These are phyloP conservation scores for Stephania yunnanensis DNA, from an alignment of 164 flowering plant genomes.

Conservation along the genomic window DNA sequence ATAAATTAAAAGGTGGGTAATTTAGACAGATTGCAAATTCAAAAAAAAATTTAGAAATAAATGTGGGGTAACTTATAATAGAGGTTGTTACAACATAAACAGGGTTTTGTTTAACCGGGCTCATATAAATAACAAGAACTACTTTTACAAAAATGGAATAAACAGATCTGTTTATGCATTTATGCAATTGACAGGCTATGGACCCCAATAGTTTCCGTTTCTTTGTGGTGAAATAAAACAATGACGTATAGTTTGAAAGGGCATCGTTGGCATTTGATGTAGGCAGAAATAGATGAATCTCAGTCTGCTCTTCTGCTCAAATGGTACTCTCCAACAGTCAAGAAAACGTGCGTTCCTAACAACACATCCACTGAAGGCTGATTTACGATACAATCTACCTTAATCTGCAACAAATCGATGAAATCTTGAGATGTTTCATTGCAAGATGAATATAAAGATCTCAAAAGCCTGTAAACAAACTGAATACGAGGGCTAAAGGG, in stretches of 20 bases:
- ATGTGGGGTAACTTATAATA: no score
- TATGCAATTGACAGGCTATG: not conserved
- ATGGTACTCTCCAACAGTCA: constrained; percentile 55
- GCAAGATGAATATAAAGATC: not conserved
- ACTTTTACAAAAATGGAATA: not conserved
- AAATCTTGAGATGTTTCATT: not conserved
- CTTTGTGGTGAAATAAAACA: not conserved
- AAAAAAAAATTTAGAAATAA: no score
- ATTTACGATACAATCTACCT: constrained; percentile 47
- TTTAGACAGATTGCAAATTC: no score
- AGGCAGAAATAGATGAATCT: not conserved
- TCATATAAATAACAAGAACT: no score
- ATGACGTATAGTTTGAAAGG: not conserved
- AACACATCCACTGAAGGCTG: constrained; percentile 47
- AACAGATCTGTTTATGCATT: not conserved
- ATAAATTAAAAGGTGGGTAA: no score
- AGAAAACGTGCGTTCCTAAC: constrained; percentile 47
- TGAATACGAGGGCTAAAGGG: not conserved
- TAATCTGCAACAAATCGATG: constrained; percentile 37
- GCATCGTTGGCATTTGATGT: not conserved
- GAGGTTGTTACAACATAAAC: no score
- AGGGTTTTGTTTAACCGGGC: no score
- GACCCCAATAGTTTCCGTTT: not conserved
- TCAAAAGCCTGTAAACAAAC: not conserved
- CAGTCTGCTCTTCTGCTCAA: constrained; percentile 27